These are phyloP conservation scores for Bacidia rubella DNA, from an alignment of 495 filamentous ascomycete species.

Conservation along the genomic window DNA sequence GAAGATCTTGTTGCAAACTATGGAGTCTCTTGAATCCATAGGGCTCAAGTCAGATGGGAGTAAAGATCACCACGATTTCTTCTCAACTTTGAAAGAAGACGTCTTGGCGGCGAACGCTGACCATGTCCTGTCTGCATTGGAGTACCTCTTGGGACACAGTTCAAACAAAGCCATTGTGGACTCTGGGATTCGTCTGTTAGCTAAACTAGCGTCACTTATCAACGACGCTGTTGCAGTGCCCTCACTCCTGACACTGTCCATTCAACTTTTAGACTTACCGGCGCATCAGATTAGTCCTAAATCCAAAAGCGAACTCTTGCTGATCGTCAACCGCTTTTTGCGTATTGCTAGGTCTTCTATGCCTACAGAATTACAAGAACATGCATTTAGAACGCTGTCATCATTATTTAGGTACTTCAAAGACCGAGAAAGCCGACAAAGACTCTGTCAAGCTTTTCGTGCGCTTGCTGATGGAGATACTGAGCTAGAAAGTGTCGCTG, in stretches of 20 bases:
- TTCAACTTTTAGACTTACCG: slow-evolving; percentile 74
- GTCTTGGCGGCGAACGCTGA: slow-evolving; percentile 61
- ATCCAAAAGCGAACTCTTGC: slow-evolving; percentile 67
- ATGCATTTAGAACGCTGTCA: slow-evolving; percentile 48
- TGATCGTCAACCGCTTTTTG: slow-evolving; percentile 62
- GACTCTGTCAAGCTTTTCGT: slow-evolving; percentile 55
- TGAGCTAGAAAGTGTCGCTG: slow-evolving; percentile 47
- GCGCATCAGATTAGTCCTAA: slow-evolving; percentile 64
- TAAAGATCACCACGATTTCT: slow-evolving; percentile 8
- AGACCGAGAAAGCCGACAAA: slow-evolving; percentile 57
- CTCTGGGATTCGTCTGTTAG: slow-evolving; percentile 62
- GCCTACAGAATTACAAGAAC: slow-evolving; percentile 40
- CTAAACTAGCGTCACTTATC: slow-evolving; percentile 60
- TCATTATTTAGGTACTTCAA: slow-evolving; percentile 79
- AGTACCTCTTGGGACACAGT: slow-evolving; percentile 48
- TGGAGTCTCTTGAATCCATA: slow-evolving; percentile 26
- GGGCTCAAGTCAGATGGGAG: background rate
- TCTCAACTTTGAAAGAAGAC: background rate
- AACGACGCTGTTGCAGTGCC: slow-evolving; percentile 48
- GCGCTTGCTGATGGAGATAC: slow-evolving; percentile 52
- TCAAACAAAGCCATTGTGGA: slow-evolving; percentile 58
- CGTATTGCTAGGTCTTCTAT: slow-evolving; percentile 44
- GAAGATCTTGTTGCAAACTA: slow-evolving; percentile 53
- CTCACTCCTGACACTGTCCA: slow-evolving; percentile 59
- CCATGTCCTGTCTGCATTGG: slow-evolving; percentile 49